Base-by-base conservation (phyloP, 306 rosid genomes). In the Ochetophila trinervis region DNA sequence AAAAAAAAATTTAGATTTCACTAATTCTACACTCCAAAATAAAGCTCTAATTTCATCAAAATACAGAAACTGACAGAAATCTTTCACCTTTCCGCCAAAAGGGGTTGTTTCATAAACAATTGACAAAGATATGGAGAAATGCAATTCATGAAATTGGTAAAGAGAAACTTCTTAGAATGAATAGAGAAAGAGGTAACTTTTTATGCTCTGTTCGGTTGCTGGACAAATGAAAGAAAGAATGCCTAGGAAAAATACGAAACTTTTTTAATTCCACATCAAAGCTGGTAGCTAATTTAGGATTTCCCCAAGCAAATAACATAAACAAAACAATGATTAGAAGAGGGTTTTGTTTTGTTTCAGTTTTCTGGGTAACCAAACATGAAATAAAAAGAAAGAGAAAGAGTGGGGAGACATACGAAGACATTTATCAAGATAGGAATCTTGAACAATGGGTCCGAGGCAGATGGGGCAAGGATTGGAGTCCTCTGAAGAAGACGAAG, bases 371-470 rank as follows among this genome's bases (percentile, higher is more conserved):
- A 62, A 32, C 45, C 32, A 22, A 49, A 76, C 30, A 22, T 47
- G 16, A 20, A 21, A 23, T 3, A 22, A 30, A 63, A 51, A 49
- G 62, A 37, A 42, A 53, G 61, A 66, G 78, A 69, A 57, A 64
- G 45, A 18, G 53, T 51, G 27, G 5, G 30, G 19, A 37, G 32
- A 56, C 72, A 27, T 82, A 87, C 92, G 98, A 53, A 83, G 77
- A 72, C 96, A 91, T 63, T 79, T 78, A 48, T 91, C 87, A 15
- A 87, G 98, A 69, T 80, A 91, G 34, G 95, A 91, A 34, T 77
- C 65, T 72, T 84, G 87, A 80, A 64, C 9, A 16, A 80, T 60
- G 34, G 88, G 68, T 50, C 85, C 86, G 53, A 88, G 86, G 74
- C 92, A 91, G 64, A 91, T 88, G 47, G 96, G 92, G 64, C 98